phyloP scores from a whole-genome alignment of 129 eudicot genomes.

The Pseudognaphalium luteoalbum region DNA sequence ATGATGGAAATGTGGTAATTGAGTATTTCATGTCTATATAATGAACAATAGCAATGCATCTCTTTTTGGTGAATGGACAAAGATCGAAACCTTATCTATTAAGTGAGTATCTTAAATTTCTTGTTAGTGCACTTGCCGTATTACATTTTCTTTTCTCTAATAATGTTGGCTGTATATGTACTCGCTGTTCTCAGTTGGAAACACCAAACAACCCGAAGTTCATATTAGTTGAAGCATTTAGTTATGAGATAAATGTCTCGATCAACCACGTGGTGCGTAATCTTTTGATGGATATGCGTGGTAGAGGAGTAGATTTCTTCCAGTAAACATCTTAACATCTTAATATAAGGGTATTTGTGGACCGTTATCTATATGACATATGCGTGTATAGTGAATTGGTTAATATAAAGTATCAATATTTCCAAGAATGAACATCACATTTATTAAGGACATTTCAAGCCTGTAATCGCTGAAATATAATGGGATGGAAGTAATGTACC shows the following conservation, averaged over 20 bases:
- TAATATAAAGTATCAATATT: background rate
- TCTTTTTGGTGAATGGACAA: slow-evolving; percentile 15
- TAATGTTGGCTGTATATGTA: background rate
- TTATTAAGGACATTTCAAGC: background rate
- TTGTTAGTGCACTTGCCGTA: background rate
- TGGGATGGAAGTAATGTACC: slow-evolving; percentile 4
- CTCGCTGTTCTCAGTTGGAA: slow-evolving; percentile 9
- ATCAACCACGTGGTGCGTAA: slow-evolving; percentile 18
- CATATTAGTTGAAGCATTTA: slow-evolving; percentile 9
- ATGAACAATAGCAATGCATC: slow-evolving; percentile 1
- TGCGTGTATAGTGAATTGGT: background rate
- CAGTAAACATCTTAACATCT: slow-evolving; percentile 10
- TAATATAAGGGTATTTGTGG: slow-evolving; percentile 6
- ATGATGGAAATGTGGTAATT: slow-evolving; percentile 8
- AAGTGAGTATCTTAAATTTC: slow-evolving; percentile 12
- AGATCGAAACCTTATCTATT: slow-evolving; percentile 14
- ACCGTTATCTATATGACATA: slow-evolving; percentile 3
- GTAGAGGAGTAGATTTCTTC: background rate
- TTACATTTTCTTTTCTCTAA: background rate
- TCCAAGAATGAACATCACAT: slow-evolving; percentile 17
- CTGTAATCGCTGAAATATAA: slow-evolving; percentile 10
- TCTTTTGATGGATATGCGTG: slow-evolving; percentile 28
- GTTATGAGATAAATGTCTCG: background rate
- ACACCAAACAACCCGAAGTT: slow-evolving; percentile 5
- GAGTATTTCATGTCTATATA: slow-evolving; percentile 10